Base-by-base conservation (phyloP, 495 filamentous ascomycete genomes). In the Jackrogersella minutella region DNA sequence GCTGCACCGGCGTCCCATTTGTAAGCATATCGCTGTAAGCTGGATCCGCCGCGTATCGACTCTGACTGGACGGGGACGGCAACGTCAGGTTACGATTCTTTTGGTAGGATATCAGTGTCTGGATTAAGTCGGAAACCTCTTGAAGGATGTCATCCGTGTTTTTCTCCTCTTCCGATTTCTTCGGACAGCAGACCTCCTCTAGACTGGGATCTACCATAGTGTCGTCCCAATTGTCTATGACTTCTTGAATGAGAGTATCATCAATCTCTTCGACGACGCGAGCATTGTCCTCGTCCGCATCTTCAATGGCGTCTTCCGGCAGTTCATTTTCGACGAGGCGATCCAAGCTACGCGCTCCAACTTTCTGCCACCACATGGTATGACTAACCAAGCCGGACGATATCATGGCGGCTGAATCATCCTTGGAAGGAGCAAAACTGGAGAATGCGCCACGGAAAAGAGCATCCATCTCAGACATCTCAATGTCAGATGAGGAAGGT, bases 21-120 rank as follows among this genome's bases (percentile, higher is more conserved):
- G 79, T 81, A 8, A 82, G 74, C 81, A 84, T 82, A 57, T 84
- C 81, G 24, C 78, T 79, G 51, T 80, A 79, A 21, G 81, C 76
- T 2, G 81, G 81, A 66, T 85, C 83, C 46, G 78, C 64, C 58
- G 76, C 74, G 68, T 78, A 77, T 37, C 82, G 71, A 69, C 80
- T 79, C 70, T 82, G 76, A 72, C 80, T 79, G 13, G 72, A 68
- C 30, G 72, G 60, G 24, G 79, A 79, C 37, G 78, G 79, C 8
- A 90, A 65, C 3, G 81, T 89, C 26, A 88, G 81, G 58, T 90
- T 92, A 41, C 93, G 89, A 63, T 92, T 91, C 40, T 88, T 88
- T 75, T 97, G 93, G 71, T 93, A 91, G 0, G 93, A 97, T 58
- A 90, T 85, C 16, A 97, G 80, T 1, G 91, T 93, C 68, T 96